These are phyloP conservation scores for Lactarius sanguifluus DNA, from an alignment of 768 basidiomycete species.

Conservation along the genomic window DNA sequence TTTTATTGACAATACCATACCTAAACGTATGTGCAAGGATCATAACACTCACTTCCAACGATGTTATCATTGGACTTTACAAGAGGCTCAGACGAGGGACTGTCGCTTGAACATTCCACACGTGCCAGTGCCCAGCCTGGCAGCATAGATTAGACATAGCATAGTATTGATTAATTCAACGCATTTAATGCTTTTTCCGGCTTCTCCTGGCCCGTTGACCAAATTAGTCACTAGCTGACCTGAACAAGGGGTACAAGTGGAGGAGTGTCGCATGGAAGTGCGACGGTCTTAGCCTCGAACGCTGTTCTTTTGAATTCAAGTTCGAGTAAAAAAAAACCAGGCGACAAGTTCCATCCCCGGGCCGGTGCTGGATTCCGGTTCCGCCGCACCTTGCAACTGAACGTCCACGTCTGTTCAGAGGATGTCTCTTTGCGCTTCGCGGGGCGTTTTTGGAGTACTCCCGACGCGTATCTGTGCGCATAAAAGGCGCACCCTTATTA, in stretches of 20 bases:
- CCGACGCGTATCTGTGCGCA: not conserved
- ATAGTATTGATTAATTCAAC: not conserved
- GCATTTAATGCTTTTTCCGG: not conserved
- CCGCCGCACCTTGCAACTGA: not conserved
- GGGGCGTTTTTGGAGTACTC: not conserved
- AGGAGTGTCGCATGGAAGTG: no score
- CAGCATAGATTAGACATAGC: not conserved
- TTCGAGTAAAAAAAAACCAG: no score
- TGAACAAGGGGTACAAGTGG: no score
- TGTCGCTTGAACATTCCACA: conserved; percentile 18
- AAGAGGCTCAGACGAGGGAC: conserved; percentile 40
- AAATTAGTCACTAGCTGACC: not conserved
- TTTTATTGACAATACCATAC: not conserved
- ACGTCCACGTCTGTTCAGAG: not conserved
- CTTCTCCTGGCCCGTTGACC: not conserved
- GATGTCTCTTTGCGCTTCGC: conserved; percentile 15
- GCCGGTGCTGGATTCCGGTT: no score
- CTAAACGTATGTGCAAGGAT: conserved; percentile 50
- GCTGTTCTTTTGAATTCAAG: no score
- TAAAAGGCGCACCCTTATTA: not conserved
- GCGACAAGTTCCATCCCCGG: no score
- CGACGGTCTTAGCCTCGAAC: no score
- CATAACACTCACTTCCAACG: conserved; percentile 87
- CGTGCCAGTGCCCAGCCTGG: not conserved
- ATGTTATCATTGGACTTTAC: conserved; percentile 70